phyloP scores from a whole-genome alignment of 2,329 filamentous ascomycete species.

The Whalleya microplaca region DNA sequence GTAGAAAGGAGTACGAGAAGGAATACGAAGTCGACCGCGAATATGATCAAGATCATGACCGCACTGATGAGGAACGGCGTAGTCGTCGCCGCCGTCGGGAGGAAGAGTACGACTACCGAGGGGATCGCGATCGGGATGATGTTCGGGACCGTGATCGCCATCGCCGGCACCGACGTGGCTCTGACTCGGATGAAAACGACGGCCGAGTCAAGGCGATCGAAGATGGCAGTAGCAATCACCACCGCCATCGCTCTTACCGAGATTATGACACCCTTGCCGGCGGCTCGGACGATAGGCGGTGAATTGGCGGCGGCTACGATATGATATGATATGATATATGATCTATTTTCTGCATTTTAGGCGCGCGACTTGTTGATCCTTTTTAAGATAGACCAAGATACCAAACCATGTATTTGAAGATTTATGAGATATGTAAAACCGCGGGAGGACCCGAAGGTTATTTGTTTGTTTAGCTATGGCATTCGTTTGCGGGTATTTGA shows the following conservation, averaged over 20 bases:
- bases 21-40: conserved; percentile 29
- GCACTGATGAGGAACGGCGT: conserved; percentile 37
- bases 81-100: conserved; percentile 34
- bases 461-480: neutral
- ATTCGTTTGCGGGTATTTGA: too few relatives aligned
- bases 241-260: conserved; percentile 24
- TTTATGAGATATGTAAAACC: neutral
- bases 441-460: neutral
- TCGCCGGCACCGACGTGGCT: conserved; percentile 23
- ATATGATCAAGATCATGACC: conserved; percentile 33
- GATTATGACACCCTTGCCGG: conserved; percentile 29
- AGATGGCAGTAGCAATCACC: conserved; percentile 20
- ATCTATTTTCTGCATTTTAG: neutral
- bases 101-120: conserved; percentile 35
- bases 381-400: neutral
- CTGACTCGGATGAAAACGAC: conserved; percentile 30
- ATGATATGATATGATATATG: neutral
- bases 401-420: neutral
- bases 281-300: conserved; percentile 25
- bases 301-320: neutral
- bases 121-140: conserved; percentile 28
- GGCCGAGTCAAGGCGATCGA: conserved; percentile 33
- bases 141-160: conserved; percentile 35
- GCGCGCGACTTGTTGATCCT: neutral
- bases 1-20: conserved; percentile 46